phyloP scores from a whole-genome alignment of 2,329 filamentous ascomycete species.

The Didymella segeticola region DNA sequence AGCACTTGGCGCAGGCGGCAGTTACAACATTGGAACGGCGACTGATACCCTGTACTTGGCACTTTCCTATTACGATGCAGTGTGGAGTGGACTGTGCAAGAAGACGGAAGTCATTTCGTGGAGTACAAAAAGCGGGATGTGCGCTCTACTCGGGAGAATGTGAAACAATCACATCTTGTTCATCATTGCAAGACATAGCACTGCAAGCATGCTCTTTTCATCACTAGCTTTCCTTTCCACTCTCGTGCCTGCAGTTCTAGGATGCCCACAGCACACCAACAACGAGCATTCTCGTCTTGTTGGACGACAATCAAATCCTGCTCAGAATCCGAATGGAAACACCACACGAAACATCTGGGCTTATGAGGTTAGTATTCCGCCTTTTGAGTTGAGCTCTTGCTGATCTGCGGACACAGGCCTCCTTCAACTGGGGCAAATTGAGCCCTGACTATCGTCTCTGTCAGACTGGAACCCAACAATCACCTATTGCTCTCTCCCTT shows the following conservation, averaged over 20 bases:
- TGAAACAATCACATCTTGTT: neutral
- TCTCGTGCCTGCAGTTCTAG: slow-evolving; percentile 11
- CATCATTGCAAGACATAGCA: neutral
- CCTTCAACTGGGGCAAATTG: slow-evolving; percentile 52
- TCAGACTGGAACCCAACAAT: slow-evolving; percentile 60
- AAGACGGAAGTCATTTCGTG: neutral
- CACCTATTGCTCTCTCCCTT: slow-evolving; percentile 55
- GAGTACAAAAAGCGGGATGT: neutral
- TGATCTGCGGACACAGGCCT: slow-evolving; percentile 19
- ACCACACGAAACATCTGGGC: slow-evolving; percentile 24
- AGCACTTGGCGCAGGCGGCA: neutral
- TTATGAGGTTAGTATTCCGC: slow-evolving; percentile 20
- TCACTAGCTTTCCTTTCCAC: slow-evolving; percentile 12
- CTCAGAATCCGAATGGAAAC: slow-evolving; percentile 16
- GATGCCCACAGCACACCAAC: slow-evolving; percentile 28
- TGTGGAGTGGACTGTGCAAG: neutral
- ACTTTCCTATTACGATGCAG: neutral
- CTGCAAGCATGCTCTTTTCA: slow-evolving; percentile 18
- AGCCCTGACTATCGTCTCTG: slow-evolving; percentile 53
- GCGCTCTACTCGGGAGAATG: neutral
- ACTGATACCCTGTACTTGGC: neutral
- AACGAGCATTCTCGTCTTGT: slow-evolving; percentile 15
- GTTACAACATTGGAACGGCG: neutral
- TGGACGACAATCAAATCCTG: slow-evolving; percentile 11
- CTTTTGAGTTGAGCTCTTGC: slow-evolving; percentile 33